Evolutionary conservation across 2,329 filamentous ascomycete species (phyloP), one percentile per base, ranked within the genome.

Genomic region (Phyllosticta paracitricarpa): DNA sequence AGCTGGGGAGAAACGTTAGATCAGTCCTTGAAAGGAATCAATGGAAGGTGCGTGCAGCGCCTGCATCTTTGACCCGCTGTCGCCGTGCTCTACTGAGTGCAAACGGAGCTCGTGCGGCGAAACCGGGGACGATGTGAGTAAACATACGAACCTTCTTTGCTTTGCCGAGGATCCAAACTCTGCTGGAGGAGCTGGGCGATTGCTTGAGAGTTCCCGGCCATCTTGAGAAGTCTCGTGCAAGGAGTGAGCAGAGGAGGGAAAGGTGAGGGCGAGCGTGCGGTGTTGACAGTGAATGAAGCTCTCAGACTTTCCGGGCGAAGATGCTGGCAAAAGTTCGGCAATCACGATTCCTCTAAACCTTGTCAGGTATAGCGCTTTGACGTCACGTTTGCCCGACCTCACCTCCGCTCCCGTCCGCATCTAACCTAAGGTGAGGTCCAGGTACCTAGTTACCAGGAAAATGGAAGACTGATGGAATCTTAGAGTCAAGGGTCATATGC

Each of bases 151-250:
- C 93, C 93, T 87, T 95, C 88, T 76, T 91, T 92, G 76, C 93
- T 91, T 75, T 93, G 86, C 65, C 83, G 80, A 19, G 91, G 91
- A 76, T 97, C 90, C 70, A 97, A 83, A 69, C 91, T 97, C 69
- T 91, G 90, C 76, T 95, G 84, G 65, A 99, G 86, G 75, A 97
- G 83, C 81, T 91, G 85, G 65, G 91, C 88, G 74, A 97, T 78
- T 66, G 78, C 76, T 72, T 82, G 77, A 65, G 86, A 77, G 73
- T 84, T 81, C 65, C 80, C 76, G 68, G 84, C 81, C 84, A 88
- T 89, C 69, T 53, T 65, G 55, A 53, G 26, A 56, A 54, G 25
- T 26, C 51, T 57, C 40, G 54, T 51, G 51, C 54, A 57, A 30
- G 40, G 51, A 61, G 40, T 61, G 58, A 30, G 54, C 53, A 14